phyloP scores from a whole-genome alignment of 2,329 filamentous ascomycete genomes.

The Aureobasidium vineae region DNA sequence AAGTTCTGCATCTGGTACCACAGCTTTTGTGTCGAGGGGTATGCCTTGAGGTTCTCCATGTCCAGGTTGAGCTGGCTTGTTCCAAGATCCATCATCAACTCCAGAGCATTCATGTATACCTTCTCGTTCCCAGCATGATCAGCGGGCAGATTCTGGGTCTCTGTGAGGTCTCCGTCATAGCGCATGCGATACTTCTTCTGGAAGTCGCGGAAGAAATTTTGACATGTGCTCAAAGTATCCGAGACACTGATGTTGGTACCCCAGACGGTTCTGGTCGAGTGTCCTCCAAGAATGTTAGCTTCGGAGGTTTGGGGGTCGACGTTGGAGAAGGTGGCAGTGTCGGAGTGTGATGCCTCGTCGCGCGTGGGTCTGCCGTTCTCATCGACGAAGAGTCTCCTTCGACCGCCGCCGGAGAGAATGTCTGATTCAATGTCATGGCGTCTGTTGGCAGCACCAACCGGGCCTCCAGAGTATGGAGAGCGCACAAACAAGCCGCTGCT shows the following conservation, averaged over 20 bases:
- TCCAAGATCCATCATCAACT: conserved; percentile 87
- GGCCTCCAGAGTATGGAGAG: conserved; percentile 57
- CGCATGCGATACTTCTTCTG: conserved; percentile 93
- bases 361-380: conserved; percentile 61
- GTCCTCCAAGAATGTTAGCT: conserved; percentile 80
- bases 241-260: conserved; percentile 94
- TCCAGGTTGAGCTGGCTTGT: conserved; percentile 84
- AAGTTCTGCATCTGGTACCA: conserved; percentile 96
- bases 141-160: conserved; percentile 63
- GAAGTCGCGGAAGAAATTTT: conserved; percentile 89
- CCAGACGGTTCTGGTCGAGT: conserved; percentile 84
- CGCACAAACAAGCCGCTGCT: conserved; percentile 85
- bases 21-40: conserved; percentile 86
- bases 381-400: conserved; percentile 62
- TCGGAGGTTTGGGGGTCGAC: conserved; percentile 84
- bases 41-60: conserved; percentile 83
- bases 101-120: conserved; percentile 79
- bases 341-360: conserved; percentile 48
- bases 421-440: conserved; percentile 89
- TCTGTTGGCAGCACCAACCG: conserved; percentile 58
- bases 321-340: conserved; percentile 64
- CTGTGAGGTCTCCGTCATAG: conserved; percentile 76
- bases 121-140: conserved; percentile 70
- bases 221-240: conserved; percentile 82
- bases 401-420: conserved; percentile 54